A percentile compares a stretch with the other conserved stretches of the same genome.
Conservation (phyloP, 225 moss, liverwort and hornwort species). For the Sphagnum tenellum region DNA sequence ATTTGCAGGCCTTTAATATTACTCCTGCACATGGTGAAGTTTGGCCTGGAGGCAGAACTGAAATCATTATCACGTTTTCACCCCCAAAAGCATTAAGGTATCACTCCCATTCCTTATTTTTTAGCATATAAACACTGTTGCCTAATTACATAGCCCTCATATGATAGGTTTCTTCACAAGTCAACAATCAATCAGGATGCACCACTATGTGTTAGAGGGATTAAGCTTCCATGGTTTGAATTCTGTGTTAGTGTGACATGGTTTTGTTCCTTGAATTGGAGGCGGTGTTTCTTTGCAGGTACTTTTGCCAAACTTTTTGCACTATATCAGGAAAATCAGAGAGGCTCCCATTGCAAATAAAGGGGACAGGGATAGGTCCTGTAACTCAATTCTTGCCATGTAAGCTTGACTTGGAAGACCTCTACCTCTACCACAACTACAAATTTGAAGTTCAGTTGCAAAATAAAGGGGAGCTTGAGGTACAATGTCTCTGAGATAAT, state of each 20-base stretch:
- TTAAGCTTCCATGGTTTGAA: too few relatives aligned
- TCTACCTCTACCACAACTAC: conserved; percentile 56
- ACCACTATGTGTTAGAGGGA: too few relatives aligned
- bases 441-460: conserved; percentile 60
- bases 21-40: conserved; percentile 70
- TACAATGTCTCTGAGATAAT: conserved; percentile 8
- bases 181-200: too few relatives aligned
- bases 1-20: conserved; percentile 56
- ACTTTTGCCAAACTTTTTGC: conserved; percentile 66
- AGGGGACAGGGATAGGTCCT: conserved; percentile 76
- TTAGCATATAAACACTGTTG: too few relatives aligned
- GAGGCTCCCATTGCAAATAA: conserved; percentile 37
- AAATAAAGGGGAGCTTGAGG: conserved; percentile 74
- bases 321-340: conserved; percentile 70
- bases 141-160: too few relatives aligned
- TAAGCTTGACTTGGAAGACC: conserved; percentile 66
- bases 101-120: background rate
- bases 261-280: background rate
- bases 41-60: conserved; percentile 69
- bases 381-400: conserved; percentile 60
- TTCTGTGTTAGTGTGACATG: too few relatives aligned
- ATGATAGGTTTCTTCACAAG: too few relatives aligned
- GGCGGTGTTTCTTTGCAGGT: conserved; percentile 25
- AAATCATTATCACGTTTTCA: conserved; percentile 58
- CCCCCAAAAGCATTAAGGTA: conserved; percentile 64